Percentiles rank a stretch among this genome's conserved stretches.
Evolutionary conservation across 345 rosid genomes (phyloP).

Genomic region (Excoecaria cochinchinensis): DNA sequence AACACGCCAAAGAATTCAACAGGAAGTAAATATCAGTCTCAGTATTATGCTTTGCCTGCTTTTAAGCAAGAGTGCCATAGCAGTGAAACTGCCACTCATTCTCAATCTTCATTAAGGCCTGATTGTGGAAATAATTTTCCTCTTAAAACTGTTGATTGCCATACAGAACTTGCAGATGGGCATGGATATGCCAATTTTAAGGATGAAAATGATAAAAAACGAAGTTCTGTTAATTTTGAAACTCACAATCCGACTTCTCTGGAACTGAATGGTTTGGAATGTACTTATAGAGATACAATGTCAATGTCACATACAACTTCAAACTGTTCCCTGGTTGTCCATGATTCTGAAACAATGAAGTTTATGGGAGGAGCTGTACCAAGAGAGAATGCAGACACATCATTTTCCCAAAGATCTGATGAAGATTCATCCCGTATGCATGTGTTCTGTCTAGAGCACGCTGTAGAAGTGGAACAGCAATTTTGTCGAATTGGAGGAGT

Average conservation of each 20-base stretch:
- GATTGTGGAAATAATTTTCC: constrained; percentile 33
- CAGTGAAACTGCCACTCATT: constrained; percentile 25
- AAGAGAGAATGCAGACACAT: constrained; percentile 28
- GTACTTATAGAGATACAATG: constrained; percentile 22
- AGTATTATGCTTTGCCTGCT: constrained; percentile 23
- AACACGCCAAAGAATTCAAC: constrained; percentile 21
- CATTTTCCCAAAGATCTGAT: constrained; percentile 48
- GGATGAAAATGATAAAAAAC: constrained; percentile 34
- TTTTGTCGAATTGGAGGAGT: constrained; percentile 80
- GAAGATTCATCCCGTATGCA: constrained; percentile 83
- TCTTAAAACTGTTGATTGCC: constrained; percentile 26
- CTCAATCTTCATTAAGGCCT: constrained; percentile 17
- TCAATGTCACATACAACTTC: constrained; percentile 27
- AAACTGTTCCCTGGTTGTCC: constrained; percentile 31
- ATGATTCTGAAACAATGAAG: constrained; percentile 35
- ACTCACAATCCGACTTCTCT: constrained; percentile 28
- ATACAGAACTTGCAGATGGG: constrained; percentile 29
- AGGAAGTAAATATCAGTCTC: constrained; percentile 26
- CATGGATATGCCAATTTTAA: constrained; percentile 20
- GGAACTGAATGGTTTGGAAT: constrained; percentile 35
- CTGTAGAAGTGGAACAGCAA: constrained; percentile 83
- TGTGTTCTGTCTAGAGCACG: constrained; percentile 97
- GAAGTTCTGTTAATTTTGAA: constrained; percentile 31
- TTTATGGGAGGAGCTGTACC: constrained; percentile 29
- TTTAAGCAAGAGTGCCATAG: constrained; percentile 22